phyloP scores from a whole-genome alignment of 805 yeast genomes.

The Myxozyma vanderwaltii region DNA sequence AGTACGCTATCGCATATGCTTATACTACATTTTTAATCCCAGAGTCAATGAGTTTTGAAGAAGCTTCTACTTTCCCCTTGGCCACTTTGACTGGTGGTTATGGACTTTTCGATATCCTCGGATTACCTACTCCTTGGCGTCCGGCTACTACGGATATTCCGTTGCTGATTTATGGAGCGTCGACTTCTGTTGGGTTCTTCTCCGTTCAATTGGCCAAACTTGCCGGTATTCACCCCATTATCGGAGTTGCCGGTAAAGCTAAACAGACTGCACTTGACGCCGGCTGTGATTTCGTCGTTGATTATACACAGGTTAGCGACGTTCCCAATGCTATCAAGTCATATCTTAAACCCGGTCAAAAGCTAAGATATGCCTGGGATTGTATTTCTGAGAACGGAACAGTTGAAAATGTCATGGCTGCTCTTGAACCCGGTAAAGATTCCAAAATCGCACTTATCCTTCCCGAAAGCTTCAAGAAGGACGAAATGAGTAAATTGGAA shows the following conservation, averaged over 20 bases:
- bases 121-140: conserved; percentile 29
- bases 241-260: conserved; percentile 29
- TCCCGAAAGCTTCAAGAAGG: conserved; percentile 5
- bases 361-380: conserved; percentile 21
- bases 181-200: conserved; percentile 27
- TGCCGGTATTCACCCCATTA: conserved; percentile 30
- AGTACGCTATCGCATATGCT: conserved; percentile 23
- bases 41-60: conserved; percentile 24
- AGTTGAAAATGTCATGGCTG: conserved; percentile 3
- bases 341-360: conserved; percentile 20
- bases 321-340: conserved; percentile 15
- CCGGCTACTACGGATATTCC: conserved; percentile 25
- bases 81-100: conserved; percentile 26
- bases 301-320: conserved; percentile 18
- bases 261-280: conserved; percentile 13
- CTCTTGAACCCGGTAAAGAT: conserved; percentile 17
- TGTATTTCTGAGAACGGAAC: conserved; percentile 20
- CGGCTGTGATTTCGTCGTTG: conserved; percentile 26
- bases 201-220: conserved; percentile 26
- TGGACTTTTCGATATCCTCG: conserved; percentile 22
- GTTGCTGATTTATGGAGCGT: conserved; percentile 29
- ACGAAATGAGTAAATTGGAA: neutral
- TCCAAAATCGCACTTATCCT: conserved; percentile 16
- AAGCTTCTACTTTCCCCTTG: conserved; percentile 27
- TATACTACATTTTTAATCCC: conserved; percentile 26